Evolutionary conservation across 805 yeast genomes (phyloP).

Genomic region (Geotrichum ghanense): DNA sequence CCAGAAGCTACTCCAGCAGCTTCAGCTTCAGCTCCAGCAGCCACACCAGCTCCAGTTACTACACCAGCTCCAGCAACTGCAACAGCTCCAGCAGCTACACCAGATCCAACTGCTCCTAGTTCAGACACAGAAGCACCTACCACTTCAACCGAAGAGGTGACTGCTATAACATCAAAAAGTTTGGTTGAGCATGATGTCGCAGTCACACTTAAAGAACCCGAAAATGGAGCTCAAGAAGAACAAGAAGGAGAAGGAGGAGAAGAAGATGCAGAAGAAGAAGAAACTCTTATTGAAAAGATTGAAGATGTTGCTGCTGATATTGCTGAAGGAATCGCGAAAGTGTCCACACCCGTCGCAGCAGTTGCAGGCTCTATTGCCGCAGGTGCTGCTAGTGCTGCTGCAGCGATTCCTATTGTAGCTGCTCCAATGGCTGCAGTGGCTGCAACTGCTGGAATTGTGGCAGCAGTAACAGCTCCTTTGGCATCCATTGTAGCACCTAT

Average conservation of each 20-base stretch:
- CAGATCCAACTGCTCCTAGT: neutral
- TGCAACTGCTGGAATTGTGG: conserved; percentile 2
- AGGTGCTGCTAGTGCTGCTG: conserved; percentile 4
- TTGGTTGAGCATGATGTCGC: conserved; percentile 3
- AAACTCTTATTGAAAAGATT: neutral
- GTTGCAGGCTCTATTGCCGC: conserved; percentile 2
- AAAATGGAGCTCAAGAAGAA: conserved; percentile 4
- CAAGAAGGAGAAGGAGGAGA: neutral
- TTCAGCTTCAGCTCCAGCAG: neutral
- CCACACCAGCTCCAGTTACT: neutral
- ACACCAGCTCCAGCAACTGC: neutral
- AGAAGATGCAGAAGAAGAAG: neutral
- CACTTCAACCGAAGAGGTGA: neutral
- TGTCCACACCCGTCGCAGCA: conserved; percentile 3
- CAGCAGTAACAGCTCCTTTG: neutral
- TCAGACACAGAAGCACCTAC: neutral
- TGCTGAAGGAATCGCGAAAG: conserved; percentile 1
- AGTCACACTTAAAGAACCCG: neutral
- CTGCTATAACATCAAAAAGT: conserved; percentile 1
- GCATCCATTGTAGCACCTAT: conserved; percentile 1
- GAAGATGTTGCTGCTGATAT: neutral
- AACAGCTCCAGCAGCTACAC: neutral
- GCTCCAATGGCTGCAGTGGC: conserved; percentile 1
- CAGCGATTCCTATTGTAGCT: conserved; percentile 2
- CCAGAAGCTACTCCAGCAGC: conserved; percentile 1